A percentile compares a stretch with the other conserved stretches of the same genome.
These are phyloP conservation scores for Coniella vitis DNA, from an alignment of 2,329 filamentous ascomycete genomes.

Conservation along the genomic window DNA sequence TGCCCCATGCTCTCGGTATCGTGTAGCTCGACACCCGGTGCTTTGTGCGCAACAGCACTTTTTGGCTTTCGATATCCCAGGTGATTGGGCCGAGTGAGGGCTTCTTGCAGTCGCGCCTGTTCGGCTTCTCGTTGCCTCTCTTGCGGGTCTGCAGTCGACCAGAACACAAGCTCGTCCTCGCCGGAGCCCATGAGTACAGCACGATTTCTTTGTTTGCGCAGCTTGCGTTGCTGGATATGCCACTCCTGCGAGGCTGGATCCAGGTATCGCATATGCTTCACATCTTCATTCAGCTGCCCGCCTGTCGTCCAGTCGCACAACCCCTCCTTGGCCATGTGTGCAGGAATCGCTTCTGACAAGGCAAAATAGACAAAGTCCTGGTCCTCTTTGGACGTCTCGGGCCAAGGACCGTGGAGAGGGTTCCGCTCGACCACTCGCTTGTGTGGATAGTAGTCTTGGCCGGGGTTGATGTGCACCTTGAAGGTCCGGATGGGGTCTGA, in stretches of 20 bases:
- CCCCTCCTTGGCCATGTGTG: constrained; percentile 30
- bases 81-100: too few relatives aligned
- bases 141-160: constrained; percentile 1
- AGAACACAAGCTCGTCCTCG: constrained; percentile 1
- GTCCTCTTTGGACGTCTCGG: constrained; percentile 21
- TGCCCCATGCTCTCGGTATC: too few relatives aligned
- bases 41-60: too few relatives aligned
- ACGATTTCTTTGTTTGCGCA: constrained; percentile 4
- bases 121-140: background rate
- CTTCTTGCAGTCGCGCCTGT: background rate
- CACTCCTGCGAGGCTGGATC: constrained; percentile 14
- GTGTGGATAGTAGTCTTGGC: constrained; percentile 38
- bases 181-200: background rate
- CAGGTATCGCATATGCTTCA: constrained; percentile 10
- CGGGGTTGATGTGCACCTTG: constrained; percentile 33
- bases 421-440: constrained; percentile 27
- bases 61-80: too few relatives aligned
- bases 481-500: constrained; percentile 29
- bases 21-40: too few relatives aligned
- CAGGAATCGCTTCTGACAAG: constrained; percentile 33
- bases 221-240: constrained; percentile 10
- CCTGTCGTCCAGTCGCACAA: constrained; percentile 37
- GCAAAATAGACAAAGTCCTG: constrained; percentile 29
- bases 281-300: constrained; percentile 19
- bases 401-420: constrained; percentile 37